These are phyloP conservation scores for Trichophyton benhamiae DNA, from an alignment of 2,329 filamentous ascomycete species.

Conservation along the genomic window DNA sequence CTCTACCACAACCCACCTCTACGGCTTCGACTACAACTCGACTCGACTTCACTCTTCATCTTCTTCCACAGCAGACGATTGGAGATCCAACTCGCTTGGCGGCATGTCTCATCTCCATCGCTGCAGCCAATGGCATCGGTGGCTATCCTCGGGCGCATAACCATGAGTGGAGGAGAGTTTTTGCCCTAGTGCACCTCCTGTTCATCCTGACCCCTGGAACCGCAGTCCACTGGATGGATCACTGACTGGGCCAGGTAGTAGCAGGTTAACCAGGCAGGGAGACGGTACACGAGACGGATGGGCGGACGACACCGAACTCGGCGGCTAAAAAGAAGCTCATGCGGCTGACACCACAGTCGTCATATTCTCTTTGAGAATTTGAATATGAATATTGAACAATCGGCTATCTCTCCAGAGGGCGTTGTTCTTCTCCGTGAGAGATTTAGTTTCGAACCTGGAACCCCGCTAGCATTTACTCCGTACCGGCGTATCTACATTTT, in stretches of 20 bases:
- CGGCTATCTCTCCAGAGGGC: too few relatives aligned
- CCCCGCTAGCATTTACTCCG: background rate
- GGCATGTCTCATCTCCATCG: slow-evolving; percentile 9
- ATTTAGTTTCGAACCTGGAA: background rate
- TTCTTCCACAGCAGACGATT: background rate
- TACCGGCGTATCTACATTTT: background rate
- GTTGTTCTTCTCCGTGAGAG: too few relatives aligned
- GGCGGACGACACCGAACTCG: background rate
- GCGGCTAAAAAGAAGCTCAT: background rate
- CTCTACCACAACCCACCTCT: background rate
- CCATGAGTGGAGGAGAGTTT: slow-evolving; percentile 7
- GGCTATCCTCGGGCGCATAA: slow-evolving; percentile 5
- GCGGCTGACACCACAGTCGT: background rate
- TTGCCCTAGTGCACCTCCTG: background rate
- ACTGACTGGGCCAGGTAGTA: background rate
- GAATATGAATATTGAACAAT: background rate
- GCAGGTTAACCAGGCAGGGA: background rate
- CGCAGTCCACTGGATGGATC: too few relatives aligned
- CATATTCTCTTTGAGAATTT: too few relatives aligned
- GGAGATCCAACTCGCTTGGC: slow-evolving; percentile 11
- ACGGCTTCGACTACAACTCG: background rate
- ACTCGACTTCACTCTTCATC: background rate
- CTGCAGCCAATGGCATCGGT: slow-evolving; percentile 7
- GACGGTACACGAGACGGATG: background rate
- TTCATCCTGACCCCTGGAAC: background rate